These are phyloP conservation scores for Melanogaster broomeanus DNA, from an alignment of 768 basidiomycete species.

Conservation along the genomic window DNA sequence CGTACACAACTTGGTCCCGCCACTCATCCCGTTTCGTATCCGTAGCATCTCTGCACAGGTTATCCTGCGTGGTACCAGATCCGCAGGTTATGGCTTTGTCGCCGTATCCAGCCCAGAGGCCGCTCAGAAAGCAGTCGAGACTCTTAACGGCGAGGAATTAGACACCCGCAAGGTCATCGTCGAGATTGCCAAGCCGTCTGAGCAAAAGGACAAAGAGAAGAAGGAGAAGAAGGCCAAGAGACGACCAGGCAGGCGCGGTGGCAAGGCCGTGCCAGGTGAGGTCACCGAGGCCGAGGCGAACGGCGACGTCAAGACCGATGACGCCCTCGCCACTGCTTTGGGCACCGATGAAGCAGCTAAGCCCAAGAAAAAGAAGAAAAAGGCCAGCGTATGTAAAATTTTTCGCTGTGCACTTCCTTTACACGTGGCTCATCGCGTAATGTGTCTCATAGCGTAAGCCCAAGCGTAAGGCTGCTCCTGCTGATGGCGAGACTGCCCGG, in stretches of 20 bases:
- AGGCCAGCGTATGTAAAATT: slow-evolving; percentile 46
- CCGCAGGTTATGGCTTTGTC: slow-evolving; percentile 94
- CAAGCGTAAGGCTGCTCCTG: slow-evolving; percentile 40
- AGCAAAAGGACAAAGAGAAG: slow-evolving; percentile 79
- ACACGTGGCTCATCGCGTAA: slow-evolving; percentile 12
- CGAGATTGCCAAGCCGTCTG: slow-evolving; percentile 90
- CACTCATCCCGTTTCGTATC: slow-evolving; percentile 10
- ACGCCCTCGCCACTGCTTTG: slow-evolving; percentile 47
- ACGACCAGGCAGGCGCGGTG: slow-evolving; percentile 82
- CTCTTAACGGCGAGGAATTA: slow-evolving; percentile 86
- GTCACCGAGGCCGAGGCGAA: slow-evolving; percentile 89
- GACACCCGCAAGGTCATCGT: slow-evolving; percentile 87
- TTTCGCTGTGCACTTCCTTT: neutral
- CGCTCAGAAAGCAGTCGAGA: slow-evolving; percentile 82
- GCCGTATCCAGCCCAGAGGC: slow-evolving; percentile 79
- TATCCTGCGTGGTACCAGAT: slow-evolving; percentile 81
- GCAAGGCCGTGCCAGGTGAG: slow-evolving; percentile 86
- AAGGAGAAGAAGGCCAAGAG: slow-evolving; percentile 80
- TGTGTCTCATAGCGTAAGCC: slow-evolving; percentile 53
- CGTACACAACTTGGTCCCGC: neutral
- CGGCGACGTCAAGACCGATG: slow-evolving; percentile 67
- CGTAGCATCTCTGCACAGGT: slow-evolving; percentile 79
- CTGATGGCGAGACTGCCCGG: slow-evolving; percentile 28
- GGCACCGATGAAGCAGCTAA: slow-evolving; percentile 59
- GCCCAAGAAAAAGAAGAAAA: slow-evolving; percentile 83